These are phyloP conservation scores for Zizania latifolia DNA, from an alignment of 176 grass and related monocot genomes.

Conservation along the genomic window DNA sequence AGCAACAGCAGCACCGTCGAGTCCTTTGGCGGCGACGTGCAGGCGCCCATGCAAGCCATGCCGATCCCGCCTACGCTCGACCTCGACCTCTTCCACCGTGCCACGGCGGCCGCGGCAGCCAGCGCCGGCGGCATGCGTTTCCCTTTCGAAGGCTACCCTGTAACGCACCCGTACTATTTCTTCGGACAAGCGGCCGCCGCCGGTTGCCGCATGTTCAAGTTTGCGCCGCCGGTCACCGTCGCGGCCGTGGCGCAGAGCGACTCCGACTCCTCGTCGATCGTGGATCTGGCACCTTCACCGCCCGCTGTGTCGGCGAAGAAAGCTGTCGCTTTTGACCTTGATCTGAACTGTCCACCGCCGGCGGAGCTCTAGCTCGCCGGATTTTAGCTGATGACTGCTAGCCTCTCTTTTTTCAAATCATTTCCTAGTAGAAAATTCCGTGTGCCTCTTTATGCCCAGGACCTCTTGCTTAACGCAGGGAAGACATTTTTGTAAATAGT, in stretches of 20 bases:
- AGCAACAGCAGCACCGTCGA: conserved; percentile 86
- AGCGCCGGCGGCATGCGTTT: conserved; percentile 22
- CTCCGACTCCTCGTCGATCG: conserved; percentile 75
- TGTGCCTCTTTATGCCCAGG: background rate
- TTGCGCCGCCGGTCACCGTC: conserved; percentile 14
- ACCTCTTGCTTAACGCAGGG: background rate
- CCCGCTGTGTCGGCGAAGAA: conserved; percentile 20
- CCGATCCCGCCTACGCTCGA: conserved; percentile 38
- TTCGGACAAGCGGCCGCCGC: conserved; percentile 32
- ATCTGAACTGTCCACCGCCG: conserved; percentile 73
- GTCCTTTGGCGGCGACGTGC: conserved; percentile 48
- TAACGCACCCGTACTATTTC: conserved; percentile 48
- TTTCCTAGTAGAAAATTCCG: background rate
- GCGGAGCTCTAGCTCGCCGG: conserved; percentile 37
- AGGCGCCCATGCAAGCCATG: conserved; percentile 45
- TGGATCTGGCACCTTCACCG: conserved; percentile 46
- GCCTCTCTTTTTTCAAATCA: background rate
- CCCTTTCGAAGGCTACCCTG: conserved; percentile 42
- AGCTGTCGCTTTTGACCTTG: conserved; percentile 48
- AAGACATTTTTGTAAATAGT: conserved; percentile 47
- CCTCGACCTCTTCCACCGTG: conserved; percentile 50
- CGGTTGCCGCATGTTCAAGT: conserved; percentile 28
- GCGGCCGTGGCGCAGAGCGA: conserved; percentile 49
- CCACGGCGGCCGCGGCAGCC: conserved; percentile 3
- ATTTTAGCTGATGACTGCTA: conserved; percentile 27